Evolutionary conservation across 164 flowering plant genomes (phyloP).

Genomic region (Echeveria elegans): DNA sequence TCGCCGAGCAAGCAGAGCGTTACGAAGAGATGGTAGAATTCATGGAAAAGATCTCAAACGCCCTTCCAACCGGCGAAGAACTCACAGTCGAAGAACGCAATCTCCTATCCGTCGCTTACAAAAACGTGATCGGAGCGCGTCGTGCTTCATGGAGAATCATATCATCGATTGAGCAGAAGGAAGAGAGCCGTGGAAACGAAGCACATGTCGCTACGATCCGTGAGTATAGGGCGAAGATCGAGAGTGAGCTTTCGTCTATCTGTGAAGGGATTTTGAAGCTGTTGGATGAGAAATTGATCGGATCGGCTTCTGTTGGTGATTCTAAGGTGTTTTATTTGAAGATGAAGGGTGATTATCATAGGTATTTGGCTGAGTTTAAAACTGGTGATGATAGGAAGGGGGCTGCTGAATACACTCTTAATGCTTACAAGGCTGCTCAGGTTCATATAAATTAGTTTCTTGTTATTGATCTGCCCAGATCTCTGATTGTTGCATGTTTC

Average conservation of each 20-base stretch:
- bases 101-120: conserved; percentile 22
- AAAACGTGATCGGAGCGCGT: conserved; percentile 28
- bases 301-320: conserved; percentile 1
- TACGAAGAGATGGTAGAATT: too few relatives aligned
- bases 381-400: conserved; percentile 2
- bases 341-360: conserved; percentile 3
- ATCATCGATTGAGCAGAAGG: background rate
- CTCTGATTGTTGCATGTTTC: background rate
- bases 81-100: conserved; percentile 29
- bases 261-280: conserved; percentile 3
- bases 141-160: conserved; percentile 28
- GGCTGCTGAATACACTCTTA: conserved; percentile 1
- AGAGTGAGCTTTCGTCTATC: conserved; percentile 1
- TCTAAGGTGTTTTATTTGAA: background rate
- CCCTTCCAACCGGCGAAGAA: conserved; percentile 16
- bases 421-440: conserved; percentile 5
- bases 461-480: background rate
- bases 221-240: background rate
- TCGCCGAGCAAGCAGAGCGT: too few relatives aligned
- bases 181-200: conserved; percentile 2
- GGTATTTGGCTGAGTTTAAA: conserved; percentile 5
- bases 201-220: conserved; percentile 3
- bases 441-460: background rate
- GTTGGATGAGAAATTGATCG: background rate
- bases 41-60: too few relatives aligned